These are phyloP conservation scores for Areca catechu DNA, from an alignment of 176 grass and related monocot species.

Conservation along the genomic window DNA sequence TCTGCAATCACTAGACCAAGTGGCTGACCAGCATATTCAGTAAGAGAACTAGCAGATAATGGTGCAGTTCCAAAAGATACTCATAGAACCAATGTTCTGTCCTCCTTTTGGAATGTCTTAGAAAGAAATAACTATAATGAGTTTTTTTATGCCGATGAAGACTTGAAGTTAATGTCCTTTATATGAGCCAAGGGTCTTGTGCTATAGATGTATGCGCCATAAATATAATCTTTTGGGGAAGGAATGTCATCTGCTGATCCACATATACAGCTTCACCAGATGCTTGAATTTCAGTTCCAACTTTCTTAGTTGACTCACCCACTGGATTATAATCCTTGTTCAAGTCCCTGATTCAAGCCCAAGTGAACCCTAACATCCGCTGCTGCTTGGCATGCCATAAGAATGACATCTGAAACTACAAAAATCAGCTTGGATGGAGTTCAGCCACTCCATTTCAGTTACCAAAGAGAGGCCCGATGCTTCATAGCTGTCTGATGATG, in stretches of 20 bases:
- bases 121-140: constrained; percentile 20
- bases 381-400: constrained; percentile 69
- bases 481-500: constrained; percentile 85
- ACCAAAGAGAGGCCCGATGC: constrained; percentile 64
- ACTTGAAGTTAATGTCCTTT: constrained; percentile 43
- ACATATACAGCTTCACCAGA: constrained; percentile 72
- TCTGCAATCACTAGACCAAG: constrained; percentile 59
- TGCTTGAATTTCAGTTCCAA: too few relatives aligned
- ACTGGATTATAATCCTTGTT: too few relatives aligned
- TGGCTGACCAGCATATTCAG: constrained; percentile 36
- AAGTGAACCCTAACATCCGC: constrained; percentile 81
- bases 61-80: constrained; percentile 4
- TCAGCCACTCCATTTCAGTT: constrained; percentile 83
- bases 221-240: constrained; percentile 53
- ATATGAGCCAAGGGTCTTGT: constrained; percentile 64
- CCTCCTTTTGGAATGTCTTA: constrained; percentile 39
- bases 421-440: constrained; percentile 85
- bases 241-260: constrained; percentile 93
- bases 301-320: too few relatives aligned
- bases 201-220: constrained; percentile 80
- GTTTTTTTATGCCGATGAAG: constrained; percentile 34
- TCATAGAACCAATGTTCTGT: constrained; percentile 18
- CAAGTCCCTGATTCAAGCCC: neutral
- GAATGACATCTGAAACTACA: constrained; percentile 91
- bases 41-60: constrained; percentile 23